Base-by-base conservation (phyloP, 345 rosid species). In the Citrus reticulata region DNA sequence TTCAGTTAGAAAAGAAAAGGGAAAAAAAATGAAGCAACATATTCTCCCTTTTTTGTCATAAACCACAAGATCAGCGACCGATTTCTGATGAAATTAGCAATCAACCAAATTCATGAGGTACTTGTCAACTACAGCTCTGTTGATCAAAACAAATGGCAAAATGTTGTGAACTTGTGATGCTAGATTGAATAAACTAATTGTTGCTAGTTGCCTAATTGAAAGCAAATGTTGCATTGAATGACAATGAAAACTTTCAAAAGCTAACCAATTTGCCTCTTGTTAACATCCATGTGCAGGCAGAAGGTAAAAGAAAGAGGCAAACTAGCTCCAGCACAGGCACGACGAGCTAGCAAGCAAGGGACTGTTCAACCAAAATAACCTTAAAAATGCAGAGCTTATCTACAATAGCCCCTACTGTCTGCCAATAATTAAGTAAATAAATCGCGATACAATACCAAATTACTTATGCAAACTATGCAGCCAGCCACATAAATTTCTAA, bases 321-420 rank as follows among this genome's bases (percentile, higher is more conserved):
- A 16, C 32, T 37, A 24, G 54, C 27, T 73, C 19, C 25, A 42
- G 17, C 22, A 1, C 7, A 27, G 19, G 77, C 55, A 73, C 2
- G 17, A 61, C n/a, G 8, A 32, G 29, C 49, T 29, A 39, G 60
- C 49, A 78, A 40, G 57, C 22, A 68, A 76, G 73, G 60, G 63
- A 60, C 79, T 7, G 25, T 37, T 63, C 32, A 46, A 63, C 59
- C 42, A 62, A 57, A 58, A 74, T 42, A 76, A 77, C 75, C 74
- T 76, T 54, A 4, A 66, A 78, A 72, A 72, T 74, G 39, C 78
- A 77, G 72, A 71, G 76, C 75, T 81, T 51, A 29, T 70, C 24
- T 65, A 76, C 60, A 69, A 37, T 58, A 42, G 66, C 70, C 65
- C 72, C 84, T 49, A 24, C 19, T 32, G 75, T 74, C 79, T 61